phyloP scores from a whole-genome alignment of 2,329 filamentous ascomycete species.

The Pseudocercospora crystallina region DNA sequence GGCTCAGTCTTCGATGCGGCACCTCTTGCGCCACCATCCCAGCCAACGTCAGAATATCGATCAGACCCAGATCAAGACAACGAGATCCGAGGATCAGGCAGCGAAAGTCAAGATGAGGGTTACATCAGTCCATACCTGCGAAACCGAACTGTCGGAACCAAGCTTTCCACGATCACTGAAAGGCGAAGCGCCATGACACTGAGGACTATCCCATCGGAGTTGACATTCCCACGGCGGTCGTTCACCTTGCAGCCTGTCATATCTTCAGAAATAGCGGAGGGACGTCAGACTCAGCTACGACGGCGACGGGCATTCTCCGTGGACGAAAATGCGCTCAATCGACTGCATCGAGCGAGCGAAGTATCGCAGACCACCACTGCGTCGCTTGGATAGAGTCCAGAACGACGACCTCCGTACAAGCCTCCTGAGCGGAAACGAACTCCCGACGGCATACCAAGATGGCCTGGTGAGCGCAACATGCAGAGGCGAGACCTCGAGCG shows the following conservation, averaged over 20 bases:
- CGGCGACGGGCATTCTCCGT: conserved; percentile 24
- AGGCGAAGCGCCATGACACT: conserved; percentile 44
- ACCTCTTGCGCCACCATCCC: conserved; percentile 3
- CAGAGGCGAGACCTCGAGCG: too few species aligned
- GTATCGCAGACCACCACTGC: conserved; percentile 1
- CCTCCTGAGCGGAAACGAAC: conserved; percentile 28
- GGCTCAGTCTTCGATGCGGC: conserved; percentile 27
- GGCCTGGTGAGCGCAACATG: conserved; percentile 22
- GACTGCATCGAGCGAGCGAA: conserved; percentile 6
- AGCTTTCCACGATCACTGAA: conserved; percentile 47
- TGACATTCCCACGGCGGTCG: conserved; percentile 22
- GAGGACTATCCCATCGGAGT: conserved; percentile 34
- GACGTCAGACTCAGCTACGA: neutral
- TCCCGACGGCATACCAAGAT: conserved; percentile 31
- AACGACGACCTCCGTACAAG: conserved; percentile 21
- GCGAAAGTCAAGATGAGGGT: neutral
- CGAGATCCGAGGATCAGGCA: neutral
- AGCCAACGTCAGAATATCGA: too few species aligned
- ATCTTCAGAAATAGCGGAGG: neutral
- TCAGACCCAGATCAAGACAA: neutral
- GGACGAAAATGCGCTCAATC: conserved; percentile 22
- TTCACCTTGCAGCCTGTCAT: conserved; percentile 21
- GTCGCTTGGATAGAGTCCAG: neutral
- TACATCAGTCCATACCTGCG: conserved; percentile 5
- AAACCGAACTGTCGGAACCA: conserved; percentile 36